phyloP scores from a whole-genome alignment of 768 basidiomycete species.

The Podaxis carcinomalis region DNA sequence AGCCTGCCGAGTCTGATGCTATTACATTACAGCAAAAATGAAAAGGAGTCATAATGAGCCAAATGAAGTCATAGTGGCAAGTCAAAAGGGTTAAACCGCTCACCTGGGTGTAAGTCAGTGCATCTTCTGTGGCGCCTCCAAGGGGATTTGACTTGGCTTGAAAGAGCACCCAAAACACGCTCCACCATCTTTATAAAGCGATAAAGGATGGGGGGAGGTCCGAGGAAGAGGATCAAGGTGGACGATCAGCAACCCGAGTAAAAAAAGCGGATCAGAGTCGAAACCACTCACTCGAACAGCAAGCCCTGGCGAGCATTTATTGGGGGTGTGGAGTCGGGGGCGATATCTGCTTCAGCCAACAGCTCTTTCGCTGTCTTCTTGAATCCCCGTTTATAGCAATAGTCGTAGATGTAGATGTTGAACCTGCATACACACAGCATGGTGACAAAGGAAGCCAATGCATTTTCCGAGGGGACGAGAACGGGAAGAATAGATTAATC shows the following conservation, averaged over 20 bases:
- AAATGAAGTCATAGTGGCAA: slow-evolving; percentile 9
- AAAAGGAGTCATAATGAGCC: slow-evolving; percentile 1
- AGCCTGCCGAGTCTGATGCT: slow-evolving; percentile 22
- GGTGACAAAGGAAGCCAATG: background rate
- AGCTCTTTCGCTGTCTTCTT: slow-evolving; percentile 69
- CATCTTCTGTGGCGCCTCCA: slow-evolving; percentile 63
- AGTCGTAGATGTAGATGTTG: slow-evolving; percentile 87
- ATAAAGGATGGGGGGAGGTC: slow-evolving; percentile 8
- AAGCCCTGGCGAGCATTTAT: slow-evolving; percentile 83
- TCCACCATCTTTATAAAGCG: slow-evolving; percentile 67
- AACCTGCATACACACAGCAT: slow-evolving; percentile 47
- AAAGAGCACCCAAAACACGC: slow-evolving; percentile 84
- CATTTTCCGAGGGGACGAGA: background rate
- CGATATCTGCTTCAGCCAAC: slow-evolving; percentile 60
- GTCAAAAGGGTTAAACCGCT: slow-evolving; percentile 22
- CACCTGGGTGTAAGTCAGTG: slow-evolving; percentile 67
- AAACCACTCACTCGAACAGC: slow-evolving; percentile 66
- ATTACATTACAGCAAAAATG: slow-evolving; percentile 18
- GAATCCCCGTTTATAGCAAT: slow-evolving; percentile 78
- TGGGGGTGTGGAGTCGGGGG: slow-evolving; percentile 60
- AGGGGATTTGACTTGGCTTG: slow-evolving; percentile 62
- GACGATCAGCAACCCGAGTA: slow-evolving; percentile 11
- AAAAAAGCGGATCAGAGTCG: slow-evolving; percentile 10
- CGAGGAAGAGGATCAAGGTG: background rate
- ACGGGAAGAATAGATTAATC: slow-evolving; percentile 2